Conservation (phyloP, 2,329 filamentous ascomycete species). For the Cryphonectria nitschkei region DNA sequence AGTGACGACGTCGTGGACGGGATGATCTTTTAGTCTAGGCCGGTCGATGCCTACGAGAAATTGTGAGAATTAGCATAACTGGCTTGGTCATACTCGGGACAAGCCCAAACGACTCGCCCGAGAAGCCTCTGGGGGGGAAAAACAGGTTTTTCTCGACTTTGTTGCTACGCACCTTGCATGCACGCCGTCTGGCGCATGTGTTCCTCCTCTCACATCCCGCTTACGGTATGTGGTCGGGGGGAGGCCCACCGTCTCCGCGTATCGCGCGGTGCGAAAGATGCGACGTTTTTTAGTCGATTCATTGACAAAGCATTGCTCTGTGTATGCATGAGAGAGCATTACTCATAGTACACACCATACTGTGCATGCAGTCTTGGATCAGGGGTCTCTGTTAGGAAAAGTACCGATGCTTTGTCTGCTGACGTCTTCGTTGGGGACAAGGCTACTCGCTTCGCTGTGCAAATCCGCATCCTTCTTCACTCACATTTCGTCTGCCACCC, state of each 20-base stretch:
- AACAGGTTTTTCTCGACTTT: constrained; percentile 27
- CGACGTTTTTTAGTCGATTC: neutral
- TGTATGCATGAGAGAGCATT: neutral
- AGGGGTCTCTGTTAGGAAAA: neutral
- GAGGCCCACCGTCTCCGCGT: constrained; percentile 4
- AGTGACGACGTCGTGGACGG: constrained; percentile 8
- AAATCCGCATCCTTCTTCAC: neutral
- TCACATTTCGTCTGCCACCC: neutral
- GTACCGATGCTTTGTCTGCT: neutral
- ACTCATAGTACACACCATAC: neutral
- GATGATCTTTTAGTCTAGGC: constrained; percentile 19
- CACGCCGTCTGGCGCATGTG: constrained; percentile 26
- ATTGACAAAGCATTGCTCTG: neutral
- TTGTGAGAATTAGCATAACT: constrained; percentile 1
- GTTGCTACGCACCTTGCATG: constrained; percentile 37
- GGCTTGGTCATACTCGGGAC: constrained; percentile 12
- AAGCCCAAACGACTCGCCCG: constrained; percentile 28
- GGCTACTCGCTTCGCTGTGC: neutral
- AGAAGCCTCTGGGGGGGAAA: neutral
- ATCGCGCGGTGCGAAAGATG: neutral
- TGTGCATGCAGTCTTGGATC: neutral
- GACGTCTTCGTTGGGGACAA: constrained; percentile 1
- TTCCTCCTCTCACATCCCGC: constrained; percentile 16
- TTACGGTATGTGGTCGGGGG: constrained; percentile 23
- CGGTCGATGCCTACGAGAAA: constrained; percentile 2